These are phyloP conservation scores for Schizopora paradoxa DNA, from an alignment of 1,284 basidiomycete genomes.

Conservation along the genomic window DNA sequence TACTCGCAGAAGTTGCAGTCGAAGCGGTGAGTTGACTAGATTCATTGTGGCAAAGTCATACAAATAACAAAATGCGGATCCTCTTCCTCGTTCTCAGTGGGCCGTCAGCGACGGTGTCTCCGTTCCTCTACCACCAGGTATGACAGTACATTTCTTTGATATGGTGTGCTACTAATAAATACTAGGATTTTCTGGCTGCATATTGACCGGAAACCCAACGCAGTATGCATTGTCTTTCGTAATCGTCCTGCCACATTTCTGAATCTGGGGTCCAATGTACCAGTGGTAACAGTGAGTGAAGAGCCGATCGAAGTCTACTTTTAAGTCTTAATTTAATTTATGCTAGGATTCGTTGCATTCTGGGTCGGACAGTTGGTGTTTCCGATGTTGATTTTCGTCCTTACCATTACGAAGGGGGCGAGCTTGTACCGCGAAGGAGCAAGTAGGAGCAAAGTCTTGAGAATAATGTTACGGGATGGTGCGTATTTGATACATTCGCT, in stretches of 20 bases:
- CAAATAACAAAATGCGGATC: background rate
- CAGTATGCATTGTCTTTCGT: too few relatives aligned
- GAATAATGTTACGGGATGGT: too few relatives aligned
- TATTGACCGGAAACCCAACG: background rate
- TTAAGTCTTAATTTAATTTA: too few relatives aligned
- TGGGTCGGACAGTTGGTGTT: conserved; percentile 5
- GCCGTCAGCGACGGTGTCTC: background rate
- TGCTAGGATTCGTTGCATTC: conserved; percentile 1
- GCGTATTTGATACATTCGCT: too few relatives aligned
- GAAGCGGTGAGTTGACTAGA: background rate
- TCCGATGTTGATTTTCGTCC: conserved; percentile 1
- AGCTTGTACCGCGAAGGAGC: too few relatives aligned
- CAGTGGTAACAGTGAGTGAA: too few relatives aligned
- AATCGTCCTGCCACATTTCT: too few relatives aligned
- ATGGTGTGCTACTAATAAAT: background rate
- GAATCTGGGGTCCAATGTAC: too few relatives aligned
- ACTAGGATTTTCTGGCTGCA: background rate
- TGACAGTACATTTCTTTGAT: background rate
- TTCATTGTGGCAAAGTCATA: too few relatives aligned
- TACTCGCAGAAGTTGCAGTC: background rate
- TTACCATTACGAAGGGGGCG: too few relatives aligned
- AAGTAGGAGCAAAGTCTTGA: too few relatives aligned
- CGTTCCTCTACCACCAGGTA: background rate
- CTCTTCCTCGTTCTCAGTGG: background rate
- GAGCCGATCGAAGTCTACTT: too few relatives aligned